phyloP scores from a whole-genome alignment of 768 basidiomycete genomes.

The Rhodotorula sphaerocarpa region DNA sequence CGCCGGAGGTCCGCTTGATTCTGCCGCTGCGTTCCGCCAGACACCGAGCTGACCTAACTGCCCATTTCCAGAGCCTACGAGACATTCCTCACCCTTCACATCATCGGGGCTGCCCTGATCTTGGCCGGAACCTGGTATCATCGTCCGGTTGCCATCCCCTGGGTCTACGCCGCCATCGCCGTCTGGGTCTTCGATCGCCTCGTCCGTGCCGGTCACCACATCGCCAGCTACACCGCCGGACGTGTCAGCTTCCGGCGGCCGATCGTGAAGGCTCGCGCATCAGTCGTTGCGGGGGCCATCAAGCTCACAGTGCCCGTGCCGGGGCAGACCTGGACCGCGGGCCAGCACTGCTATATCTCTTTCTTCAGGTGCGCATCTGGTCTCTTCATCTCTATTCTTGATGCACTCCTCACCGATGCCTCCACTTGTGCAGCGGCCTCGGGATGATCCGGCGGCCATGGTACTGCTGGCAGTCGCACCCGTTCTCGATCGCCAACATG shows the following conservation, averaged over 20 bases:
- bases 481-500: conserved; percentile 27
- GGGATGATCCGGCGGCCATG: conserved; percentile 20
- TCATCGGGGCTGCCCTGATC: conserved; percentile 22
- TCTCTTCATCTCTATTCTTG: neutral
- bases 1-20: neutral
- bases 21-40: neutral
- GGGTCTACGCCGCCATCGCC: conserved; percentile 16
- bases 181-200: conserved; percentile 30
- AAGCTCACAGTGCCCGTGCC: conserved; percentile 20
- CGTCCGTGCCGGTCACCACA: conserved; percentile 6
- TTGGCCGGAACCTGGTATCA: conserved; percentile 33
- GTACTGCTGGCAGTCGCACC: conserved; percentile 28
- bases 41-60: neutral
- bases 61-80: conserved; percentile 5
- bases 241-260: conserved; percentile 18
- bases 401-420: too few relatives aligned
- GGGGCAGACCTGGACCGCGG: conserved; percentile 5
- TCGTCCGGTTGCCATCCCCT: conserved; percentile 1
- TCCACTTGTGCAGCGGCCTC: neutral
- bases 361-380: conserved; percentile 18
- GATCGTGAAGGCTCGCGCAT: conserved; percentile 11
- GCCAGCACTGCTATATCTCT: conserved; percentile 27
- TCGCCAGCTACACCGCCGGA: conserved; percentile 5
- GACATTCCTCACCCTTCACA: conserved; percentile 28
- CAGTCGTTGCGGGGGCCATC: conserved; percentile 23